Evolutionary conservation across 106 monocot species (phyloP), one percentile per base, ranked within the genome.

Genomic region (Gastrodia elata): DNA sequence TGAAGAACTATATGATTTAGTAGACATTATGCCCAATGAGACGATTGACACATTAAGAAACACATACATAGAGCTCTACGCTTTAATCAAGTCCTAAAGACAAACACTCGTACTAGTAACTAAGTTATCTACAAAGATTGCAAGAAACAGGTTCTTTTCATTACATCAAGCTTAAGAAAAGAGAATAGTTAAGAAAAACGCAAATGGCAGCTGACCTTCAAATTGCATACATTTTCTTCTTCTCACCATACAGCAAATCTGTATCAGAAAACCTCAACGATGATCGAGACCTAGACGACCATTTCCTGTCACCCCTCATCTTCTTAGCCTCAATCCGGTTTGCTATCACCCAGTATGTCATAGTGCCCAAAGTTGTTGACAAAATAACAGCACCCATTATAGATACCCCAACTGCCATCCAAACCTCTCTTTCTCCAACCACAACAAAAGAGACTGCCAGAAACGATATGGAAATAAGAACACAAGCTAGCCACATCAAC

Each of bases 401-500:
- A 1, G 94, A 87, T 44, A 94, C 90, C 5, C 69, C 75, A 26
- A 94, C 71, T 3, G 94, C 94, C 39, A 94, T 44, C 94, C 86
- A 88, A 71, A 75, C 77, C 49, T 79, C 88, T 3, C 49, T 22
- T 0, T 33, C 28, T 3, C 94, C 94, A 4, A 91, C 94, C 20
- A 91, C 86, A 18, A 94, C 69, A 70, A 94, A 94, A 30, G 80
- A 86, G 5, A 94, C 83, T 0, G 94, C 86, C 8, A 94, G 79
- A 70, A 94, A 94, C 7, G 94, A 76, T 1, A 89, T 81, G 4
- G 86, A 86, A 9, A 89, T 81, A 6, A 94, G 72, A 38, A 91
- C 85, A 74, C 91, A 94, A 3, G 91, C 94, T 15, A 89, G 71
- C 94, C 94, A 94, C 94, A 94, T 91, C 49, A 94, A 68, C 82